Evolutionary conservation across 495 filamentous ascomycete species (phyloP).

Genomic region (Lasiosphaeris hirsuta): DNA sequence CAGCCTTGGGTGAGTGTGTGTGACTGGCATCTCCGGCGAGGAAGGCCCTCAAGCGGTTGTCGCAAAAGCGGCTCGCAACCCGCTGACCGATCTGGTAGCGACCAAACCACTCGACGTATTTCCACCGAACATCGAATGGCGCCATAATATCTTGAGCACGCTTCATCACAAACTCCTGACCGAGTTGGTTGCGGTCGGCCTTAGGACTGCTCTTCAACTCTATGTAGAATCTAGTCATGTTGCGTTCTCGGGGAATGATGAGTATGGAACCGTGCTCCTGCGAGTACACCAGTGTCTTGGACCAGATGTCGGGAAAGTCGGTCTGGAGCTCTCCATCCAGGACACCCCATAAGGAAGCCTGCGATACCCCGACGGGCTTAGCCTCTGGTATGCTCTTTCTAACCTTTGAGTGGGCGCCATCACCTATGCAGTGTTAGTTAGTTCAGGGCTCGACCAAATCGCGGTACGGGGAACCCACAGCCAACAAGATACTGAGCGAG

Average conservation of each 20-base stretch:
- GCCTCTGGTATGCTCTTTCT: slow-evolving; percentile 55
- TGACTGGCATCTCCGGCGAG: slow-evolving; percentile 74
- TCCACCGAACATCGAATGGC: slow-evolving; percentile 60
- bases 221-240: slow-evolving; percentile 66
- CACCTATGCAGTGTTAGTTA: slow-evolving; percentile 32
- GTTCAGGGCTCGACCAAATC: slow-evolving; percentile 1
- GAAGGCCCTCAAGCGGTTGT: slow-evolving; percentile 55
- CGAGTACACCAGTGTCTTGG: slow-evolving; percentile 59
- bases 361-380: slow-evolving; percentile 55
- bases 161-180: slow-evolving; percentile 63
- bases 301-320: slow-evolving; percentile 69
- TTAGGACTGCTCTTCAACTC: slow-evolving; percentile 57
- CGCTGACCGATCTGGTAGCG: slow-evolving; percentile 65
- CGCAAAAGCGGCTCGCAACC: slow-evolving; percentile 56
- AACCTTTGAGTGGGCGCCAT: slow-evolving; percentile 53
- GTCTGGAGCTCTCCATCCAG: slow-evolving; percentile 64
- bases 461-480: slow-evolving; percentile 33
- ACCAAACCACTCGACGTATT: slow-evolving; percentile 58
- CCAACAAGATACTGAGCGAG: slow-evolving; percentile 52
- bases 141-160: slow-evolving; percentile 61
- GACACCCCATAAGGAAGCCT: slow-evolving; percentile 67
- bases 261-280: slow-evolving; percentile 60
- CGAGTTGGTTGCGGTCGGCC: slow-evolving; percentile 44
- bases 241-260: slow-evolving; percentile 64
- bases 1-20: slow-evolving; percentile 72